Evolutionary conservation across 1,284 basidiomycete genomes (phyloP), one percentile per base, ranked within the genome.

Genomic region (Ustilago tritici): DNA sequence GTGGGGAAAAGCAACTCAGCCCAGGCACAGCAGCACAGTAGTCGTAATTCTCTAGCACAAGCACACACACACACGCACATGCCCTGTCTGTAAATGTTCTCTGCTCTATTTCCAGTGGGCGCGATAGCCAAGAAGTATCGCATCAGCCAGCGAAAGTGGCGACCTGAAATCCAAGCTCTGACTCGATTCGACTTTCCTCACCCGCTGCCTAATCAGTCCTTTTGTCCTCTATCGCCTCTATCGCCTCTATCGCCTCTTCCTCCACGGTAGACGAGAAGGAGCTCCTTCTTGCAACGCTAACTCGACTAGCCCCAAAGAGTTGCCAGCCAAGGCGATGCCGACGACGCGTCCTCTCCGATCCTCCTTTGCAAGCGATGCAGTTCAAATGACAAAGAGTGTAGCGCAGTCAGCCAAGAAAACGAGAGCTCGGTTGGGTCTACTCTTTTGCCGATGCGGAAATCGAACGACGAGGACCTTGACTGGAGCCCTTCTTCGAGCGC

Each of bases 381-480:
- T 28, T 28, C 23, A 28, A 28, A 49, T n/a, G 50, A 12, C 50
- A 52, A 32, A 14, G 50, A 4, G 31, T 28, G 28, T 12, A 52
- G 23, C 11, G 11, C 50, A 17, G 54, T 32, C 35, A 40, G n/a
- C 17, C 38, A 28, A n/a, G n/a, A 31, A 61, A 59, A 63, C 67
- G 63, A 63, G 67, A 69, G 50, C 15, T 40, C 38, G 38, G 11
- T 40, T 40, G 11, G 23, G 36, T 47, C 53, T 11, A 15, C 41
- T 47, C 35, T n/a, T 50, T 61, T 60, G 53, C 61, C 67, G 67
- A 70, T 56, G 61, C 47, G 57, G 32, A 53, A 53, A 70, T 61
- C 61, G 68, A 70, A 65, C 68, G 68, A 70, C 62, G 15, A 32
- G 54, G 68, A 70, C 62, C 68, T 58, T 64, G 57, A 56, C 28